Evolutionary conservation across 2,329 filamentous ascomycete genomes (phyloP).

Genomic region (Fusarium albidum): DNA sequence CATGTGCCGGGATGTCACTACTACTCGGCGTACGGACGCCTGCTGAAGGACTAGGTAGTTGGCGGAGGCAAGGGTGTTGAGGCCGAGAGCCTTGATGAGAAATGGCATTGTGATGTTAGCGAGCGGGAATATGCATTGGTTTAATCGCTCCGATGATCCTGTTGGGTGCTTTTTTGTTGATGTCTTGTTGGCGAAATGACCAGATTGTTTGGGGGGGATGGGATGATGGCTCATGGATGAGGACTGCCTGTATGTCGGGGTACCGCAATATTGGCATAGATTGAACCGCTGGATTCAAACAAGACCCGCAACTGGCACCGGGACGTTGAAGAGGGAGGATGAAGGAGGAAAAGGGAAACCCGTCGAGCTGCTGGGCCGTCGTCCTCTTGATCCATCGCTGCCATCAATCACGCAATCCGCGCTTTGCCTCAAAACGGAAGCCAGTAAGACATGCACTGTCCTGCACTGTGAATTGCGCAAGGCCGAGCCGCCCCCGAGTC

Average conservation of each 20-base stretch:
- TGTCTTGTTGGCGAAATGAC: slow-evolving; percentile 4
- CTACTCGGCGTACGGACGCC: slow-evolving; percentile 70
- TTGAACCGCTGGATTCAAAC: slow-evolving; percentile 20
- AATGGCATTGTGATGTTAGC: slow-evolving; percentile 33
- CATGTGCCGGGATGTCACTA: slow-evolving; percentile 77
- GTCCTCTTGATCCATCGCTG: slow-evolving; percentile 15
- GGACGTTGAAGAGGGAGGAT: slow-evolving; percentile 29
- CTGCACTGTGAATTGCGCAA: slow-evolving; percentile 8
- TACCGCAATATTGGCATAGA: slow-evolving; percentile 30
- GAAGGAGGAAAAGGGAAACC: slow-evolving; percentile 25
- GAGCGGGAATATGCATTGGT: slow-evolving; percentile 9
- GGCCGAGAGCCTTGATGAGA: slow-evolving; percentile 27
- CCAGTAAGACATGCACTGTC: slow-evolving; percentile 10
- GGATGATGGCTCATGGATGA: not conserved
- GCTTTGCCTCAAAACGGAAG: slow-evolving; percentile 23
- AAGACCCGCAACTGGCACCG: slow-evolving; percentile 27
- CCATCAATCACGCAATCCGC: slow-evolving; percentile 31
- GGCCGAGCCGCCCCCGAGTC: slow-evolving; percentile 30
- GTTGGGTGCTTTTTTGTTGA: slow-evolving; percentile 9
- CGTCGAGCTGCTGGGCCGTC: slow-evolving; percentile 8
- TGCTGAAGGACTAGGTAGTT: slow-evolving; percentile 50
- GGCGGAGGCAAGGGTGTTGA: slow-evolving; percentile 2
- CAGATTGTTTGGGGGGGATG: slow-evolving; percentile 12
- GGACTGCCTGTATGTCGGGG: slow-evolving; percentile 6
- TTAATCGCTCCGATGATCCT: slow-evolving; percentile 10